Base-by-base conservation (phyloP, 1,139 yeast species). In the Pneumocystis canis region DNA sequence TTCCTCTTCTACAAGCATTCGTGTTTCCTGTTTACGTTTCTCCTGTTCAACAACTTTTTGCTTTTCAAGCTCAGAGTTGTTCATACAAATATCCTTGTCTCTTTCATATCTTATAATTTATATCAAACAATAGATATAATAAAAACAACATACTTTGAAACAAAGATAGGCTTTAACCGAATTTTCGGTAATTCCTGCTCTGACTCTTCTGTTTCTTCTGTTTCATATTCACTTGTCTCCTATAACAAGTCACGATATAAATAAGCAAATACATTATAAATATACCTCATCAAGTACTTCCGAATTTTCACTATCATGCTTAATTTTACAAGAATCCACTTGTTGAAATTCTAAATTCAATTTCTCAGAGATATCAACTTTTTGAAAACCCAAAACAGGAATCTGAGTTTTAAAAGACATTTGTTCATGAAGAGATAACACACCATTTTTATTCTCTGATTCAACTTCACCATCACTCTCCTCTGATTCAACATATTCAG, bases 11-110 rank as follows among this genome's bases (percentile, higher is more conserved):
- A 57, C 2, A 35, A 57, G 59, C 7, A 57, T 35, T 35, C 41
- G 59, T 35, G 59, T 57, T 35, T 57, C 59, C 28, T 56, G 35
- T 25, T 57, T 57, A 57, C 54, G 54, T 47, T 47, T 47, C 11
- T 47, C 54, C 25, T 47, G 31, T 4, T 25, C 54, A 47, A 47
- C 16, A 47, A 47, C 25, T 25, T 28, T 47, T 28, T 47, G 30
- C 25, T 47, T 47, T 28, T 47, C 32, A 47, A 47, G 1, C 4
- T 47, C 54, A 9, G 25, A 47, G 4, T 47, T 30, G 25, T 47
- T 11, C n/a, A 25, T 11, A 14, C 30, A 5, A 47, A 25, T 16
- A 25, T 28, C 20, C 25, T 47, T 47, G n/a, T 28, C 54, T 25
- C 54, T 47, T 25, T 47, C 54, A 47, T 25, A 25, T 28, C 54